A percentile compares a stretch with the other conserved stretches of the same genome.
Conservation (phyloP, 2,329 filamentous ascomycete genomes). For the Pyrenochaeta sp. region DNA sequence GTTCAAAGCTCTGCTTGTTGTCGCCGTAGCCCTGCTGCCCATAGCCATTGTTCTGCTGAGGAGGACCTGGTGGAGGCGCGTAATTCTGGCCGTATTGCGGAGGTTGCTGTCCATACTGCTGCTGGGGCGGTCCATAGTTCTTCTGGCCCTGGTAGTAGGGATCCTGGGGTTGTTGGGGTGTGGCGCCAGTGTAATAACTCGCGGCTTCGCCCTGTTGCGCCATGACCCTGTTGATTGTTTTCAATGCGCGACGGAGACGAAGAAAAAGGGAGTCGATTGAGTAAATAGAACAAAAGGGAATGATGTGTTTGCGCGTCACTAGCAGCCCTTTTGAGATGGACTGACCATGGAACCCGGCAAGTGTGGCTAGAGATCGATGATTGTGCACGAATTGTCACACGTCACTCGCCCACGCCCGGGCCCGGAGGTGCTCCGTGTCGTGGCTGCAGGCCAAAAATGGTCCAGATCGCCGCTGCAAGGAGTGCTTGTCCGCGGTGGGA, state of each 20-base stretch:
- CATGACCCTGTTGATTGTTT: slow-evolving; percentile 27
- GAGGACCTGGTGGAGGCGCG: slow-evolving; percentile 36
- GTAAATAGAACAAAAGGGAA: slow-evolving; percentile 14
- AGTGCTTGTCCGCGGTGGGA: not conserved
- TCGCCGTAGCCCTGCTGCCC: slow-evolving; percentile 44
- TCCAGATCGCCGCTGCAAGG: slow-evolving; percentile 18
- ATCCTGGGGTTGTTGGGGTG: slow-evolving; percentile 28
- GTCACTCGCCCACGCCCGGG: slow-evolving; percentile 12
- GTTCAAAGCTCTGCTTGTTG: slow-evolving; percentile 69
- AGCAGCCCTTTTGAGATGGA: slow-evolving; percentile 6
- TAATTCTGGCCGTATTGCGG: slow-evolving; percentile 45
- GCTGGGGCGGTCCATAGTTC: slow-evolving; percentile 8
- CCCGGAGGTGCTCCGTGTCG: slow-evolving; percentile 13
- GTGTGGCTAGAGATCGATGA: slow-evolving; percentile 25
- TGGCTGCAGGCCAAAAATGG: slow-evolving; percentile 17
- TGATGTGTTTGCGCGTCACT: slow-evolving; percentile 24
- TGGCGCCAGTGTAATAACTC: slow-evolving; percentile 48
- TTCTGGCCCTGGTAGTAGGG: slow-evolving; percentile 2
- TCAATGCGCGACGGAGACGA: slow-evolving; percentile 1
- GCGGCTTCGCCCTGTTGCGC: slow-evolving; percentile 48
- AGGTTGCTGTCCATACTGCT: slow-evolving; percentile 36
- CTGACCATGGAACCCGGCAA: slow-evolving; percentile 8
- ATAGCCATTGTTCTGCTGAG: slow-evolving; percentile 29
- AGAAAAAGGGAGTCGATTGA: slow-evolving; percentile 1
- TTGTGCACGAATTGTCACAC: slow-evolving; percentile 6